Conservation (phyloP, 257 asterid species). For the Solanum ahanhuiri region DNA sequence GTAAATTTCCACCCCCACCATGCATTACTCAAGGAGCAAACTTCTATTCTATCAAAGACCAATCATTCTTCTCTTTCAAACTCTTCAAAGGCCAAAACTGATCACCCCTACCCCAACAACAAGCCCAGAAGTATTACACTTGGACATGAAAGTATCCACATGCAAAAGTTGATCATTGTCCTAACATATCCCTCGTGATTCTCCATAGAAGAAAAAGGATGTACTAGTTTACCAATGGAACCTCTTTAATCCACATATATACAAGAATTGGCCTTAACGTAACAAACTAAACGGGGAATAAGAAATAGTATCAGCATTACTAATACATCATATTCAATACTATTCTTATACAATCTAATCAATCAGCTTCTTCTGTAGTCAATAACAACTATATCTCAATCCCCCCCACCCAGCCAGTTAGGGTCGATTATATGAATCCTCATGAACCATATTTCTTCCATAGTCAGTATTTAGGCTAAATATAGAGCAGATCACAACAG, state of each 20-base stretch:
- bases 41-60: not conserved
- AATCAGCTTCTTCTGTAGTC: not conserved
- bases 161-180: not conserved
- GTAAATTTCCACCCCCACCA: not conserved
- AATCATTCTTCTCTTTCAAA: not conserved
- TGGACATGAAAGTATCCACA: not conserved
- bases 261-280: not conserved
- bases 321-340: not conserved
- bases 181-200: not conserved
- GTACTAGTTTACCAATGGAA: not conserved
- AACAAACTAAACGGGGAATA: not conserved
- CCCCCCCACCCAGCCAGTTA: too few species aligned
- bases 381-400: not conserved
- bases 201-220: not conserved
- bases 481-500: not conserved
- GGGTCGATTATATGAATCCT: not conserved
- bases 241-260: not conserved
- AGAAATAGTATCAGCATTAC: not conserved
- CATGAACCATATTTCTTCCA: not conserved
- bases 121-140: not conserved
- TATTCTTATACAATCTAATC: not conserved
- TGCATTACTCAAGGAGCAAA: not conserved
- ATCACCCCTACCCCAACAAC: too few species aligned
- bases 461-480: not conserved
- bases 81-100: not conserved